Evolutionary conservation across 2,329 filamentous ascomycete genomes (phyloP), one percentile per base, ranked within the genome.

Genomic region (Xylaria polymorpha): DNA sequence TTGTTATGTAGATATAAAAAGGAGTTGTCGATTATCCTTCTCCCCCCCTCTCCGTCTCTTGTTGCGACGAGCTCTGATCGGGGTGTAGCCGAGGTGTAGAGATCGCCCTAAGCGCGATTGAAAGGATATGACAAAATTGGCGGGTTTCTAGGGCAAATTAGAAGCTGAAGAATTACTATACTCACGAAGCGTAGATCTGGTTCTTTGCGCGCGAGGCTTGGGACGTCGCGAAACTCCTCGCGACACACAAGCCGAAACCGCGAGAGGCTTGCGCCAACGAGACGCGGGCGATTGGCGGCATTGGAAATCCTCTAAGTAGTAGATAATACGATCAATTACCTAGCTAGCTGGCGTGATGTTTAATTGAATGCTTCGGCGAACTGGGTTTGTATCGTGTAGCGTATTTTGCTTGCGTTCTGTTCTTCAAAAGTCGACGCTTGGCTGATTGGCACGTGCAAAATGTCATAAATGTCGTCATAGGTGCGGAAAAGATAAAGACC

Each of bases 161-260:
- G 12, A 43, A 29, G 14, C 18, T 51, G 5, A 25, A 25, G 9
- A 14, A 39, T 12, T 25, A 20, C 9, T 14, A 41, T 12, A 69
- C 81, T 76, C 71, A 84, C 83, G 81, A 72, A 18, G 74, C 74
- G 66, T 81, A 83, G 44, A 84, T 78, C 63, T 81, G 79, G 70
- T 85, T 85, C 63, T 73, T 77, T 18, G 76, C 79, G 39, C 68
- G 66, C 5, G 64, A 60, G 51, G 61, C 68, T 37, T 61, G 73
- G 15, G 79, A 77, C 5, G 75, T 76, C 32, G 78, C 78, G 64
- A 81, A 79, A 14, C 60, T 56, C 57, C 55, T 61, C 12, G n/a
- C 22, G 8, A 39, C 39, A 35, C 46, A 57, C 44, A 46, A 12
- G 20, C 41, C 15, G 32, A 69, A 39, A 35, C 58, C 35, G 60